A percentile compares a stretch with the other conserved stretches of the same genome.
phyloP scores from a whole-genome alignment of 139 green algal species.

The Tetraselmis chui region DNA sequence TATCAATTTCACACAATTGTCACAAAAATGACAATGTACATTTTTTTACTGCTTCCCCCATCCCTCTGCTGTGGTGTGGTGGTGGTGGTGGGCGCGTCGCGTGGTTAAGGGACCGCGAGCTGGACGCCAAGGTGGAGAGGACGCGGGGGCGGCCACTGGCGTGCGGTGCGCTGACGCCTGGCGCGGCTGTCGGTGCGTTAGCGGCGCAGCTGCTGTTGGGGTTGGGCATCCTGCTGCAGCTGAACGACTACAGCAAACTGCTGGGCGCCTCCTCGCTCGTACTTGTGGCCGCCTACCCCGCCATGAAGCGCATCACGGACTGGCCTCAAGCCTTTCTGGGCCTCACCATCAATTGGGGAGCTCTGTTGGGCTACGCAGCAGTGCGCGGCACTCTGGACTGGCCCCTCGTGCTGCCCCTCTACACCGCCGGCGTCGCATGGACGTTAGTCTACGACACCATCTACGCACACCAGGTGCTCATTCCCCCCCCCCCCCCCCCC shows the following conservation, averaged over 20 bases:
- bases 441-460: constrained; percentile 98
- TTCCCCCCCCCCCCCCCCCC: neutral
- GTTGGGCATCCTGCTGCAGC: constrained; percentile 85
- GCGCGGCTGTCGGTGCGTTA: constrained; percentile 58
- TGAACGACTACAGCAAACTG: constrained; percentile 82
- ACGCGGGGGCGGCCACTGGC: constrained; percentile 69
- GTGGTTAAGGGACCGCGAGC: constrained; percentile 52
- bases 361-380: constrained; percentile 85
- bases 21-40: no score
- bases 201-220: constrained; percentile 71
- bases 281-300: constrained; percentile 87
- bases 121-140: constrained; percentile 71
- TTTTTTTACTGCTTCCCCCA: no score
- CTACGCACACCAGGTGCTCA: constrained; percentile 85
- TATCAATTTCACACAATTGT: no score
- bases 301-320: constrained; percentile 91
- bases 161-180: constrained; percentile 35
- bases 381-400: constrained; percentile 62
- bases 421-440: constrained; percentile 74
- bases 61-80: no score
- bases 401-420: constrained; percentile 76
- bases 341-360: constrained; percentile 97
- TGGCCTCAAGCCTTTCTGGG: constrained; percentile 90
- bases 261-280: constrained; percentile 81
- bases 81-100: no score